These are phyloP conservation scores for Nannochloropsis gaditana DNA, from an alignment of 108 stramenopile species.

Conservation along the genomic window DNA sequence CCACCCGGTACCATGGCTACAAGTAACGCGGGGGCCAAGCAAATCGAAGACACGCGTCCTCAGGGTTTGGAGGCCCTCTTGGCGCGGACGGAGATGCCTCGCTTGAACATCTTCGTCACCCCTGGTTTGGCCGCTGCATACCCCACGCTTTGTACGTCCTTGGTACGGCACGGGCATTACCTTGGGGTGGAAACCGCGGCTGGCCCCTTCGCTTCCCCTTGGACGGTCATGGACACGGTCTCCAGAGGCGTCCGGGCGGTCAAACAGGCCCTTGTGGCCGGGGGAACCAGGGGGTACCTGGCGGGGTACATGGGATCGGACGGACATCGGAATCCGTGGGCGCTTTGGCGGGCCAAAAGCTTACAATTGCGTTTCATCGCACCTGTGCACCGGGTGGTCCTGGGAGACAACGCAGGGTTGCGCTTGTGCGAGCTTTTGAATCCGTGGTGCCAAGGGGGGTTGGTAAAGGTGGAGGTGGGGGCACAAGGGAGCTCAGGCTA, in stretches of 20 bases:
- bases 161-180: background rate
- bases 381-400: background rate
- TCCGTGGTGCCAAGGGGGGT: background rate
- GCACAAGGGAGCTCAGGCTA: background rate
- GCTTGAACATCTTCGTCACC: background rate
- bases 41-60: background rate
- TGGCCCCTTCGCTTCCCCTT: background rate
- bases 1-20: too few relatives aligned
- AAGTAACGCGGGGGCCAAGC: background rate
- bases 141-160: background rate
- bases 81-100: background rate
- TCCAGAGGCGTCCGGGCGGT: background rate
- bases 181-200: background rate
- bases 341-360: background rate
- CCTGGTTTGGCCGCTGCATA: background rate
- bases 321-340: background rate
- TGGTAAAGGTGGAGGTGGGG: conserved; percentile 19
- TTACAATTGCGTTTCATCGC: background rate
- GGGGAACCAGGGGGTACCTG: background rate
- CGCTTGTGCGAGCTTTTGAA: background rate
- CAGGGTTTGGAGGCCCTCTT: background rate
- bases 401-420: conserved; percentile 5
- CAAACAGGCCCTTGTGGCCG: background rate
- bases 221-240: background rate
- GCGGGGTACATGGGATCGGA: background rate